Percentiles rank a stretch among this genome's conserved stretches.
Conservation (phyloP, 169 alveolate genomes). For the Amoebophrya sp. region DNA sequence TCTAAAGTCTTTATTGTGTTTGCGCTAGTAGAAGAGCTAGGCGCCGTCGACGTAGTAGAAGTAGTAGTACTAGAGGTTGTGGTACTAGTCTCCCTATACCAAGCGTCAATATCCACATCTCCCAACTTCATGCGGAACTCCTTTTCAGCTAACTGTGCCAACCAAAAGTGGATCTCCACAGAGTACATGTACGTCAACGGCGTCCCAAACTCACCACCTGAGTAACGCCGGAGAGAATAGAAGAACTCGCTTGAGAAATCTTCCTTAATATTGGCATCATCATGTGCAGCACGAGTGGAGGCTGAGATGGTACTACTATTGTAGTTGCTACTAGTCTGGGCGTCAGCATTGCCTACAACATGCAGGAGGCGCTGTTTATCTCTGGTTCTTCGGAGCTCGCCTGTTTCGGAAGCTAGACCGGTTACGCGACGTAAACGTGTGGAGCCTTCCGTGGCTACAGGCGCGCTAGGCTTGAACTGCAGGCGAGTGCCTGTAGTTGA, state of each 20-base stretch:
- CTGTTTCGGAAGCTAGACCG: too few species aligned
- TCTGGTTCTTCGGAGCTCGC: neutral
- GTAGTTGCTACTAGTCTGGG: neutral
- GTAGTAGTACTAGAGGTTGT: neutral
- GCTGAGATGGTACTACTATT: neutral
- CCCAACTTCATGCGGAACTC: conserved; percentile 16
- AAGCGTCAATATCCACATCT: neutral
- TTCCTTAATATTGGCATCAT: neutral
- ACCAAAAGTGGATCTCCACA: neutral
- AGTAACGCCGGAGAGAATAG: neutral
- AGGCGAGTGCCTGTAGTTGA: too few species aligned
- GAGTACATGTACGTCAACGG: neutral
- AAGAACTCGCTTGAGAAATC: neutral
- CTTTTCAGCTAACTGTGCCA: neutral
- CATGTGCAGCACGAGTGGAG: neutral
- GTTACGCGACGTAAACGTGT: too few species aligned
- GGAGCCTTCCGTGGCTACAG: too few species aligned
- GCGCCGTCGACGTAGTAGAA: too few species aligned
- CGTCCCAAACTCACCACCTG: neutral
- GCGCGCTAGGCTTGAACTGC: too few species aligned
- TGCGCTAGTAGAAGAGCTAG: neutral
- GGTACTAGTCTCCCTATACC: neutral
- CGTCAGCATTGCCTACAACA: neutral
- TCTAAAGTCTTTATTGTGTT: too few species aligned
- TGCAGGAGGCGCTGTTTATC: neutral